These are phyloP conservation scores for Tuber brumale DNA, from an alignment of 495 filamentous ascomycete species.

Conservation along the genomic window DNA sequence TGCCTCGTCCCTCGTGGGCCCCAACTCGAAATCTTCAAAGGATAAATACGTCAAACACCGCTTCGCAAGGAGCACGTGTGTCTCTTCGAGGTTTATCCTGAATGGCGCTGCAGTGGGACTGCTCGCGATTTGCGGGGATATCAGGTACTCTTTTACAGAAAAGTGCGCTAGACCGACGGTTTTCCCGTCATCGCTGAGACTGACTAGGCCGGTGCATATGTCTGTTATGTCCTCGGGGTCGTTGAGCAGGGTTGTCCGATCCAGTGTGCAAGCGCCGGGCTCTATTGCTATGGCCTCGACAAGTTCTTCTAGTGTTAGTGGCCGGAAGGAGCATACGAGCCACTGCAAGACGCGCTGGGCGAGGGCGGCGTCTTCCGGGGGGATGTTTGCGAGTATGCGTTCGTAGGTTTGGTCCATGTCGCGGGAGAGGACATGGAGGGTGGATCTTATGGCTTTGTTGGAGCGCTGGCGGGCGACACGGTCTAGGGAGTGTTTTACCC, in stretches of 20 bases:
- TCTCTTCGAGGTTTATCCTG: conserved; percentile 13
- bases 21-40: conserved; percentile 25
- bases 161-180: conserved; percentile 43
- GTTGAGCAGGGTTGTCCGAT: conserved; percentile 23
- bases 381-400: conserved; percentile 5
- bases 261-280: conserved; percentile 3
- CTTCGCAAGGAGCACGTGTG: conserved; percentile 40
- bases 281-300: conserved; percentile 26
- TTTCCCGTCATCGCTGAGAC: conserved; percentile 5
- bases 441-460: conserved; percentile 4
- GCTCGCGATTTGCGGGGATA: conserved; percentile 21
- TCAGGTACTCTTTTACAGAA: conserved; percentile 46
- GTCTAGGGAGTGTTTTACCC: conserved; percentile 45
- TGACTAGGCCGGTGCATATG: conserved; percentile 19
- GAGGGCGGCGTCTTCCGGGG: conserved; percentile 3
- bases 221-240: not conserved
- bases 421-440: conserved; percentile 2
- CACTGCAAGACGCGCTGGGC: conserved; percentile 17
- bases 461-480: not conserved
- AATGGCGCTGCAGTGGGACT: not conserved
- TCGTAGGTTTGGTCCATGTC: conserved; percentile 21
- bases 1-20: conserved; percentile 1
- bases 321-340: conserved; percentile 20
- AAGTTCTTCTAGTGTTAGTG: conserved; percentile 18
- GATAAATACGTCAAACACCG: conserved; percentile 43